Evolutionary conservation across 2,329 filamentous ascomycete genomes (phyloP), one percentile per base, ranked within the genome.

Genomic region (Verticillium klebahnii): DNA sequence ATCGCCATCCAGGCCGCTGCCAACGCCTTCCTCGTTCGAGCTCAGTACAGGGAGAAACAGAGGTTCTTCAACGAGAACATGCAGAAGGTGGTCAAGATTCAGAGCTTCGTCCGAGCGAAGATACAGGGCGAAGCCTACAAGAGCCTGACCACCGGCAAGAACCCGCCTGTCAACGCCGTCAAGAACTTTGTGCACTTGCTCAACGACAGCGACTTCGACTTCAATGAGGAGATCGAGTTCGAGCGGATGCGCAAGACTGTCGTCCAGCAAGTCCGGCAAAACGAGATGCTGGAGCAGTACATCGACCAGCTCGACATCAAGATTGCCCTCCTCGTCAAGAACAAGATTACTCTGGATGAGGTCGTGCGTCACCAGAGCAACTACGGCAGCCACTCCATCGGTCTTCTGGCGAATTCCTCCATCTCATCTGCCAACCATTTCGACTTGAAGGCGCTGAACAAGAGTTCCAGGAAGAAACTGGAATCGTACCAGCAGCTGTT

Each of bases 291-390:
- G 45, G 95, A 99, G 77, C 93, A 97, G 73, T 99, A 99, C 72
- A 97, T 99, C 68, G 93, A 97, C 69, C 95, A 99, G 73, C 85
- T 99, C 39, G 96, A 99, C 72, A 97, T 99, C 81, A 99, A 99
- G 79, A 99, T 99, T 73, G 95, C 95, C 1, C 85, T 99, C 3
- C 83, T 99, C 19, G 95, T 99, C 70, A 98, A 98, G 83, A 99
- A 99, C 85, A 99, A 99, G 77, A 99, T 99, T 71, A 98, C 95
- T 0, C 83, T 99, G 4, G 95, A 99, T 71, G 96, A 99, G 77
- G 95, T 99, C 32, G 91, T 99, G 61, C 92, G 93, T 69, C 95
- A 98, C 72, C 95, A 99, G 72, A 94, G 90, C 79, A 96, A 97
- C 74, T 97, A 95, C 70, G 95, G 95, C 61, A 93, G 94, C 2